phyloP scores from a whole-genome alignment of 2,329 filamentous ascomycete genomes.

The Truncatella angustata region DNA sequence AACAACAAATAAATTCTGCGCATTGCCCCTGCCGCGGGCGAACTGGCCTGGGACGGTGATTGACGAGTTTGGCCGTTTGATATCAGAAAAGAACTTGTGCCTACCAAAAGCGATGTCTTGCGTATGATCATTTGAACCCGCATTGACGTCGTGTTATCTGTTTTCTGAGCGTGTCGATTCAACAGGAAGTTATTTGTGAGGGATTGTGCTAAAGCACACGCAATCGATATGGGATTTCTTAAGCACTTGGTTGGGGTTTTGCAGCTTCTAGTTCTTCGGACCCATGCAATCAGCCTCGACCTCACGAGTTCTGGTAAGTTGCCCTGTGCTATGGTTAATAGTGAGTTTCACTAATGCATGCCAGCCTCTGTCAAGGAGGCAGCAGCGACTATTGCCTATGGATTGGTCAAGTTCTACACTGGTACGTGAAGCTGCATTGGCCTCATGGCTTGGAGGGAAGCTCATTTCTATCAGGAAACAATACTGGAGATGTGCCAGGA shows the following conservation, averaged over 20 bases:
- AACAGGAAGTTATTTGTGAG: too few relatives aligned
- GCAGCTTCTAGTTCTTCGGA: neutral
- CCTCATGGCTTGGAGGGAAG: neutral
- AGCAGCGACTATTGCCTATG: slow-evolving; percentile 45
- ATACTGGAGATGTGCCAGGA: slow-evolving; percentile 56
- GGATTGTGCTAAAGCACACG: neutral
- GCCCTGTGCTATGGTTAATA: neutral
- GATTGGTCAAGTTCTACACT: slow-evolving; percentile 48
- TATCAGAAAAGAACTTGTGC: too few relatives aligned
- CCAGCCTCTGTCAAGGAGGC: slow-evolving; percentile 23
- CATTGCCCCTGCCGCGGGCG: neutral
- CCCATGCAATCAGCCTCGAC: neutral
- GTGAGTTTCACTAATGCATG: neutral
- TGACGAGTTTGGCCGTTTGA: neutral
- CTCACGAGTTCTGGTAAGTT: neutral
- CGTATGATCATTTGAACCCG: too few relatives aligned
- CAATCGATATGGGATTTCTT: neutral
- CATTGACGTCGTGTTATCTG: too few relatives aligned
- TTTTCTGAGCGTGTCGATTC: too few relatives aligned
- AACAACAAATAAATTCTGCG: neutral
- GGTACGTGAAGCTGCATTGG: neutral
- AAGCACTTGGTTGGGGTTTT: neutral
- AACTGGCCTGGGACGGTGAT: neutral
- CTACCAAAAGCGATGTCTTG: too few relatives aligned
- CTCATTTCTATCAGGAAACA: slow-evolving; percentile 40